phyloP scores from a whole-genome alignment of 768 basidiomycete genomes.

The Infundibulicybe gibba region DNA sequence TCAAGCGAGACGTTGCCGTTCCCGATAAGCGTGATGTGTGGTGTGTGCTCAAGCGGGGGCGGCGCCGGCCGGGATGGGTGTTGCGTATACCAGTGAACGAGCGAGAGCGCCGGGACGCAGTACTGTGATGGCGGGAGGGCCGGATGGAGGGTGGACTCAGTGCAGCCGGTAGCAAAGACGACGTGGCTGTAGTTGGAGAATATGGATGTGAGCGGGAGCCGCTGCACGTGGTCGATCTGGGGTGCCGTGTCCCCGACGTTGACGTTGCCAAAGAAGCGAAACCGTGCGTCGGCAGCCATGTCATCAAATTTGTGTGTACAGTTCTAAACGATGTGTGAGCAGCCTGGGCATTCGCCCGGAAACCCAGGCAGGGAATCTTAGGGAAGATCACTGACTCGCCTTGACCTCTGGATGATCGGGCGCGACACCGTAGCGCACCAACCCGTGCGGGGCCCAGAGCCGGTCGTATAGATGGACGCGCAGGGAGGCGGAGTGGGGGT shows the following conservation, averaged over 20 bases:
- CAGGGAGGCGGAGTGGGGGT: constrained; percentile 20
- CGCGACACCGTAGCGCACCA: constrained; percentile 95
- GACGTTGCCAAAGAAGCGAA: constrained; percentile 92
- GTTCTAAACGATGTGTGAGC: constrained; percentile 51
- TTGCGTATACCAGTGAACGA: constrained; percentile 97
- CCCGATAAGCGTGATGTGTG: constrained; percentile 83
- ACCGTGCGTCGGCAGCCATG: constrained; percentile 72
- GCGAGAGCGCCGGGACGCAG: constrained; percentile 71
- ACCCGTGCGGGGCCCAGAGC: constrained; percentile 90
- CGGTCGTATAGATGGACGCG: constrained; percentile 87
- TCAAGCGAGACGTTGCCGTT: constrained; percentile 96
- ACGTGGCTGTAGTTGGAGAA: constrained; percentile 79
- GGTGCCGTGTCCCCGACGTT: constrained; percentile 40
- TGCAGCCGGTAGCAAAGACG: constrained; percentile 84
- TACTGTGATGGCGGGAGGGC: constrained; percentile 40
- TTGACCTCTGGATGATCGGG: constrained; percentile 99
- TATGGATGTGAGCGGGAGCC: constrained; percentile 59
- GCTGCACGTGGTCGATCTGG: constrained; percentile 48
- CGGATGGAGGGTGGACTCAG: constrained; percentile 57
- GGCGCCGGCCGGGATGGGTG: constrained; percentile 70
- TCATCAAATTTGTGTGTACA: constrained; percentile 94
- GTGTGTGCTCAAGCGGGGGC: constrained; percentile 50
- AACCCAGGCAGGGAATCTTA: neutral
- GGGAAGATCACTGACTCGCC: constrained; percentile 32
- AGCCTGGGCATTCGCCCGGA: no score